Conservation (phyloP, 2,329 filamentous ascomycete species). For the Emergomyces orientalis region DNA sequence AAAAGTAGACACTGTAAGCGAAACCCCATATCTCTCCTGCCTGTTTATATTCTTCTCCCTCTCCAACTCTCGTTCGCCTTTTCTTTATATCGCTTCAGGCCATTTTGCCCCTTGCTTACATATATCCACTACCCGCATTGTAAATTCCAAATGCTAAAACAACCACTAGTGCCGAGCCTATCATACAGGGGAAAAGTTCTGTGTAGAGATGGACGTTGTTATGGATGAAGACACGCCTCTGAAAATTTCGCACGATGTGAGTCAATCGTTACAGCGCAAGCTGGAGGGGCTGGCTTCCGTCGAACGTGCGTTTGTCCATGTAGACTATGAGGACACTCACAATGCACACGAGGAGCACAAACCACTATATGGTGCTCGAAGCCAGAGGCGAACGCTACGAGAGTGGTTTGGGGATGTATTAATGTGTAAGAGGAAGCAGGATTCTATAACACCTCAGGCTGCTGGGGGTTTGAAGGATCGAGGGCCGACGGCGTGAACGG, state of each 20-base stretch:
- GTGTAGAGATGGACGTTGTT: slow-evolving; percentile 54
- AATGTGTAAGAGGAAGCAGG: not conserved
- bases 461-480: not conserved
- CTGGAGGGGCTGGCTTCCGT: slow-evolving; percentile 44
- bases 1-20: slow-evolving; percentile 45
- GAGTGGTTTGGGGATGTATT: slow-evolving; percentile 9
- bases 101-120: not conserved
- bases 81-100: not conserved
- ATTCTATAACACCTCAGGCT: not conserved
- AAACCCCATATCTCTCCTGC: not conserved
- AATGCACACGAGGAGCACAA: slow-evolving; percentile 13
- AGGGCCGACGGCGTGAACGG: not conserved
- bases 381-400: slow-evolving; percentile 9
- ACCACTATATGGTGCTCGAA: slow-evolving; percentile 7
- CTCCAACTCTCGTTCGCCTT: not conserved
- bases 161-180: slow-evolving; percentile 45
- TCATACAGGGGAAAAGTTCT: slow-evolving; percentile 52
- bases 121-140: not conserved
- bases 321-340: slow-evolving; percentile 33
- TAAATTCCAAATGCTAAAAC: slow-evolving; percentile 3
- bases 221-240: slow-evolving; percentile 49
- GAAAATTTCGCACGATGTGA: slow-evolving; percentile 51
- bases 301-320: slow-evolving; percentile 42
- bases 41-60: not conserved
- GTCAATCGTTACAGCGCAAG: slow-evolving; percentile 52